Conservation (phyloP, 495 filamentous ascomycete genomes). For the Neurospora africana region DNA sequence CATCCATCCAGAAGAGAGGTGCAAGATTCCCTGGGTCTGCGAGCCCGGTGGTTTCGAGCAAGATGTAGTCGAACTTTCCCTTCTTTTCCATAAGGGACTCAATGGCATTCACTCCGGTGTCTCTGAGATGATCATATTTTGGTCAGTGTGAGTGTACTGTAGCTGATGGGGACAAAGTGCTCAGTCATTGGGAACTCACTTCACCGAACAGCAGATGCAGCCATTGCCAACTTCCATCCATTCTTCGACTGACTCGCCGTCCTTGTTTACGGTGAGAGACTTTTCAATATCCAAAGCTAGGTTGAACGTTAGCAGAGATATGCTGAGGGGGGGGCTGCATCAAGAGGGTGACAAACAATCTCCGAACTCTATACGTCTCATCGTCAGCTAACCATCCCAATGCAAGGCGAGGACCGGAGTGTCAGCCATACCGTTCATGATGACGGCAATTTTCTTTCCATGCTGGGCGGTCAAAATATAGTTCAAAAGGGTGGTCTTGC, state of each 20-base stretch:
- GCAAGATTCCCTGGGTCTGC: conserved; percentile 95
- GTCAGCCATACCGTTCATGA: conserved; percentile 66
- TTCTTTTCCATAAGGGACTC: conserved; percentile 93
- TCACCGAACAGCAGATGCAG: conserved; percentile 97
- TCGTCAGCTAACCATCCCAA: neutral
- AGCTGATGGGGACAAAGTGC: neutral
- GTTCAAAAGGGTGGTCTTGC: conserved; percentile 91
- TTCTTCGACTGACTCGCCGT: conserved; percentile 77
- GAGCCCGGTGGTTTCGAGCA: conserved; percentile 91
- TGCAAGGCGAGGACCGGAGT: neutral
- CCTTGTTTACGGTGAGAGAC: conserved; percentile 76
- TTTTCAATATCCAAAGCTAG: conserved; percentile 89
- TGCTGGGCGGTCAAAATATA: conserved; percentile 90
- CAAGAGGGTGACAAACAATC: conserved; percentile 54
- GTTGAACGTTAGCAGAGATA: conserved; percentile 12
- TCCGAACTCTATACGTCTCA: conserved; percentile 61
- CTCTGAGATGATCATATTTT: conserved; percentile 38
- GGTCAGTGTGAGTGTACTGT: neutral
- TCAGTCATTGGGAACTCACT: conserved; percentile 38
- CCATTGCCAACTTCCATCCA: conserved; percentile 96
- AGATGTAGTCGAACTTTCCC: conserved; percentile 93
- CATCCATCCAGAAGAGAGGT: conserved; percentile 94
- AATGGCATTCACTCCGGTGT: conserved; percentile 84
- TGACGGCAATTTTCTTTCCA: conserved; percentile 95
- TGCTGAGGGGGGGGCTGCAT: neutral